Base-by-base conservation (phyloP, 1,284 basidiomycete genomes). In the Schizopora paradoxa region DNA sequence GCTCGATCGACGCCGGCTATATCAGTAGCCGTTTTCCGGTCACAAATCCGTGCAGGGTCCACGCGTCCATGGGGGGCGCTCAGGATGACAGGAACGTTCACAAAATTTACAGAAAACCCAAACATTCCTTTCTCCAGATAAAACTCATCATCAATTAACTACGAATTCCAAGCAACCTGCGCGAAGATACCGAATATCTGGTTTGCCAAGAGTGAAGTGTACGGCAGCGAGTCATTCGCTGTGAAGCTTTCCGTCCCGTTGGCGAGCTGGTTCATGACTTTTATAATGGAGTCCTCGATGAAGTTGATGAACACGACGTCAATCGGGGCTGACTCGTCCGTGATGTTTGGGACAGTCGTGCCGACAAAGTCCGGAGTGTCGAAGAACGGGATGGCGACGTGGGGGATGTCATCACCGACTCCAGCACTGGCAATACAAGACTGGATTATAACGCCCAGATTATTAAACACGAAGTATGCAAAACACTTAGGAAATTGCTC, bases 251-350 rank as follows among this genome's bases (percentile, higher is more conserved):
- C 49, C 13, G 38, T 74, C 13, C 49, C 58, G n/a, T 35, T 73
- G 61, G 80, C 77, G 21, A 81, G 54, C 3, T 46, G 26, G 56
- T 86, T 88, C 40, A 86, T 59, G 41, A 77, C 71, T 11, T 52
- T 42, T 41, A 87, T 53, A 34, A 86, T 58, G 48, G 76, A 63
- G 3, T 51, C 50, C 58, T 74, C 67, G 55, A 85, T 79, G 60
- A 86, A 87, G 61, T 79, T 67, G 35, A 82, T 68, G 58, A 86
- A 87, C 36, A 87, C 76, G 21, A 88, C 68, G 56, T 87, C 84
- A 51, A 87, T 68, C 0, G 68, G 66, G 14, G 25, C 33, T 0
- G 73, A 69, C 47, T 73, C 68, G 47, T 65, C 66, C 0, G 73
- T 52, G 14, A 79, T 72, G 22, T 66, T 61, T 0, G 82, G 79